phyloP scores from a whole-genome alignment of 257 asterid species.

The Solanum phureja region DNA sequence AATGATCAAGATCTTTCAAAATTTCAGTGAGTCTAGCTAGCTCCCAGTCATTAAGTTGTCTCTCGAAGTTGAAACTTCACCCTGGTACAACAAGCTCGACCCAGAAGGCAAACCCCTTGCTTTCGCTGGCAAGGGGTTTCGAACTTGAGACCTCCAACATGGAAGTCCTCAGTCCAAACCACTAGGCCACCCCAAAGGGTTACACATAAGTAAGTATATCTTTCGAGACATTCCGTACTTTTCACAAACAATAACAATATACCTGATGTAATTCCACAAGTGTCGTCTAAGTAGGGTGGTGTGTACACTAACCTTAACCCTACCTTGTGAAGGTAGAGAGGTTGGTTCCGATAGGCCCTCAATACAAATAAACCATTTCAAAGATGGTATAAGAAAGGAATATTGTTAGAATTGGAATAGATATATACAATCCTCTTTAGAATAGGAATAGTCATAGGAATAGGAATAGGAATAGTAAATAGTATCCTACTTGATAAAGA shows the following conservation, averaged over 20 bases:
- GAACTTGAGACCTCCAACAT: too few relatives aligned
- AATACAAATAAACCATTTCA: background rate
- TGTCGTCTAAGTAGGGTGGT: background rate
- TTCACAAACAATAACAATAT: background rate
- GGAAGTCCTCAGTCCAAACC: too few relatives aligned
- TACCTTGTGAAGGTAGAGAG: background rate
- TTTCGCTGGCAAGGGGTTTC: too few relatives aligned
- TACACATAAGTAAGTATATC: background rate
- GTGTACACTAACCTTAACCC: background rate
- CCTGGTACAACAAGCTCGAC: background rate
- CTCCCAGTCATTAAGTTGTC: background rate
- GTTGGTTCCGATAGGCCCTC: background rate
- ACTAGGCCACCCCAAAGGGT: too few relatives aligned
- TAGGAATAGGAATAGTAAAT: too few relatives aligned
- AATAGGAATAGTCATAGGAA: too few relatives aligned
- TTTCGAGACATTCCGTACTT: background rate
- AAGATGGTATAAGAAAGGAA: background rate
- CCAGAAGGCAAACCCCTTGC: too few relatives aligned
- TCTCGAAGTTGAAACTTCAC: background rate
- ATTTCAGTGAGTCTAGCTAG: background rate
- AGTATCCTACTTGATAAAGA: too few relatives aligned
- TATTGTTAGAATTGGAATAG: background rate
- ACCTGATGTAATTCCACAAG: background rate
- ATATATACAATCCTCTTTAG: too few relatives aligned
- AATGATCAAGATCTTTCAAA: background rate